Conservation (phyloP, 257 asterid genomes). For the Lantana camara region DNA sequence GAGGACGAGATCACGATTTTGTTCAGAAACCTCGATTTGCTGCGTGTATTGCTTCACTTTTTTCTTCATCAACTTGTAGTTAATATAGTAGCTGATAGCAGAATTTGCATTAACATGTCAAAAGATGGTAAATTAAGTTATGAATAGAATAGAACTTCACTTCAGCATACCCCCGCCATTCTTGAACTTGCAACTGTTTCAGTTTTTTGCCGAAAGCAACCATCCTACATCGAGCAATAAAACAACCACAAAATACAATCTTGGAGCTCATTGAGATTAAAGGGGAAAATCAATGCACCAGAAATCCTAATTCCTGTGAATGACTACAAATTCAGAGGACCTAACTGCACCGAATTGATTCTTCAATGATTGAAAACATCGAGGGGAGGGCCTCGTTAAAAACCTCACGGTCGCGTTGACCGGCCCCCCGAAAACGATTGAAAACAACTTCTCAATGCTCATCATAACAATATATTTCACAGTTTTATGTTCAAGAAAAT, state of each 20-base stretch:
- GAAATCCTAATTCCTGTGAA: neutral
- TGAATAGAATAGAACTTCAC: neutral
- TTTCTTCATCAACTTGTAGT: conserved; percentile 91
- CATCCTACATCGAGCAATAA: conserved; percentile 31
- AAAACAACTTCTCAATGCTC: no score
- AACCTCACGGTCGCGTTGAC: no score
- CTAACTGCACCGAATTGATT: neutral
- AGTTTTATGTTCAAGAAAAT: no score
- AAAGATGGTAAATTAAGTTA: no score
- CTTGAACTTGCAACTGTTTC: conserved; percentile 46
- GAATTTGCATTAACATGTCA: conserved; percentile 4
- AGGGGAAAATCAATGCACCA: neutral
- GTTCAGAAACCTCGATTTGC: conserved; percentile 55
- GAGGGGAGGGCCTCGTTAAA: no score
- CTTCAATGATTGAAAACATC: no score
- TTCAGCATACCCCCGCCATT: conserved; percentile 50
- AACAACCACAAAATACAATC: conserved; percentile 5
- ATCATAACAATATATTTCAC: no score
- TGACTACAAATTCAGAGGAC: conserved; percentile 1
- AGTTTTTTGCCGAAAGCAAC: conserved; percentile 59
- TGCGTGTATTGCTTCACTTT: conserved; percentile 71
- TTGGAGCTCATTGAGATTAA: neutral
- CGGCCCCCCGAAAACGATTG: no score
- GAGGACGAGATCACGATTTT: conserved; percentile 63
- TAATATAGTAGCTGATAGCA: conserved; percentile 67